Base-by-base conservation (phyloP, 805 yeast species). In the Saccharomycopsis capsularis region DNA sequence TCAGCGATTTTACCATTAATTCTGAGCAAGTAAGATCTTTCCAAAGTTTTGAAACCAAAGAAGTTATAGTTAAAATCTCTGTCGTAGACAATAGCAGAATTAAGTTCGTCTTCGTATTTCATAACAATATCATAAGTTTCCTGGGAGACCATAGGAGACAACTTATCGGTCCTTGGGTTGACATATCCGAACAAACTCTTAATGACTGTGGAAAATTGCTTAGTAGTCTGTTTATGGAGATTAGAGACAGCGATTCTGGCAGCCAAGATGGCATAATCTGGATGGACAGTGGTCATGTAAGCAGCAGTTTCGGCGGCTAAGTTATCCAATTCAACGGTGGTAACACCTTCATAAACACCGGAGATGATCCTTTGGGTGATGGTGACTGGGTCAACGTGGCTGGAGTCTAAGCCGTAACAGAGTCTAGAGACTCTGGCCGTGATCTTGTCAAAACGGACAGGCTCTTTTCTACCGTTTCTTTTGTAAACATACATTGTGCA, bases 301-400 rank as follows among this genome's bases (percentile, higher is more conserved):
- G 98, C 98, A 50, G 96, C 95, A 34, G 96, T 89, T 68, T 93
- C 99, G 40, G 98, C 97, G 43, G 98, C 90, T 46, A 83, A 66
- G 60, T 81, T 80, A 58, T 81, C 89, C 52, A 85, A 70, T 66
- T 93, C 97, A 53, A 84, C 77, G 48, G 98, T 93, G 61, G 91
- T 89, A 46, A 93, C 99, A 61, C 98, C 98, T 62, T 88, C 95
- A 67, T 91, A 93, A 49, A 93, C 96, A 65, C 99, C 99, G 13
- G 93, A 78, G 55, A 89, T 90, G 59, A 91, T 95, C 63, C 95
- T 78, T 67, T 93, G 98, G 21, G 99, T 91, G 67, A 93, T 89
- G 56, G 93, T 86, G 48, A 86, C 96, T 34, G 98, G 90, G 63
- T 93, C 98, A 52, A 93, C 90, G 66, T 89, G 96, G 42, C 76